A percentile compares a stretch with the other conserved stretches of the same genome.
phyloP scores from a whole-genome alignment of 1,284 basidiomycete genomes.

The Agaricales sp. region DNA sequence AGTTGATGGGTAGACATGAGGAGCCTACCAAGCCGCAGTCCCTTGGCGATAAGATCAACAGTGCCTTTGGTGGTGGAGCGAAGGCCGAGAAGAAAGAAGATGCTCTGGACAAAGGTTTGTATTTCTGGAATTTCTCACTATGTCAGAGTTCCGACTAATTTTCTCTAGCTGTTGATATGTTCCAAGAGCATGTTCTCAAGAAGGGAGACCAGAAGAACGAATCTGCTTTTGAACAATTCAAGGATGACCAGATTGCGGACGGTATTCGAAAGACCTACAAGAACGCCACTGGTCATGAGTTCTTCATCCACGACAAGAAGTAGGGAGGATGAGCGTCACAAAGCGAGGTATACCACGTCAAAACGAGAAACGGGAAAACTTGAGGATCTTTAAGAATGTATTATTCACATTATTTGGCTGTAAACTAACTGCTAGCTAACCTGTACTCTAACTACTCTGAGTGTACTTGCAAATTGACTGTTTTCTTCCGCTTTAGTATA shows the following conservation, averaged over 20 bases:
- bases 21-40: not conserved
- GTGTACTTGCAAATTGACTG: too few species aligned
- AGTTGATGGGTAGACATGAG: slow-evolving; percentile 7
- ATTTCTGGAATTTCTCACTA: not conserved
- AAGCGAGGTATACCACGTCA: too few species aligned
- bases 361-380: too few species aligned
- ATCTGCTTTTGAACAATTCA: slow-evolving; percentile 27
- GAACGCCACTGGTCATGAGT: slow-evolving; percentile 16
- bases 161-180: slow-evolving; percentile 26
- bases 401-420: too few species aligned
- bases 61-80: slow-evolving; percentile 20
- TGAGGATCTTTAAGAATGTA: too few species aligned
- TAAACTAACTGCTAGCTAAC: too few species aligned
- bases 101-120: slow-evolving; percentile 5
- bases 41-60: slow-evolving; percentile 11
- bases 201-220: slow-evolving; percentile 29
- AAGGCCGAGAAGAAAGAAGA: slow-evolving; percentile 21
- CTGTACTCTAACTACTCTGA: too few species aligned
- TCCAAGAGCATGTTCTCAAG: slow-evolving; percentile 29
- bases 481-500: too few species aligned
- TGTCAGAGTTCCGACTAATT: not conserved
- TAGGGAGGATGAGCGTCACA: too few species aligned
- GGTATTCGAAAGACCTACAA: slow-evolving; percentile 20
- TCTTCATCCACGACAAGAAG: slow-evolving; percentile 17
- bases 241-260: slow-evolving; percentile 28